Evolutionary conservation across 257 asterid genomes (phyloP).

Genomic region (Knoxia roxburghii): DNA sequence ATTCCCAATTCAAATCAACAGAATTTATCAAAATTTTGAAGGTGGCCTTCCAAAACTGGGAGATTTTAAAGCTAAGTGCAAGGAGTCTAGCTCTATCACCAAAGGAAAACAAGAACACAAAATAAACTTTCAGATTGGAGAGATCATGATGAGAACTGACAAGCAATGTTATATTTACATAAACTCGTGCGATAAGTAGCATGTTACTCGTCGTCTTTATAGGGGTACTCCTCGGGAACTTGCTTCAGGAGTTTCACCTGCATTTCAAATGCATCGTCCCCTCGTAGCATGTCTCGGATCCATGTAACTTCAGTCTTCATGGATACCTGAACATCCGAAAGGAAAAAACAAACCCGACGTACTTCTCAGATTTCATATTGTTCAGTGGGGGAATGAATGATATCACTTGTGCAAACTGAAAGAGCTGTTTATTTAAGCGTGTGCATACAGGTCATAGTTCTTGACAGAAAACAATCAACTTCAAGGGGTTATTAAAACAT

Average conservation of each 20-base stretch:
- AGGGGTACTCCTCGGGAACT: constrained; percentile 97
- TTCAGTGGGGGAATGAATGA: too few relatives aligned
- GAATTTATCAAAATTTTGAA: neutral
- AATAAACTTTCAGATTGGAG: neutral
- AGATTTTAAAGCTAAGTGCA: constrained; percentile 1
- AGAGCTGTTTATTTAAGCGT: neutral
- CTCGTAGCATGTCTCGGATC: constrained; percentile 96
- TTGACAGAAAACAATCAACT: neutral
- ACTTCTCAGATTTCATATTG: neutral
- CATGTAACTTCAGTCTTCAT: constrained; percentile 96
- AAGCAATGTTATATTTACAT: constrained; percentile 19
- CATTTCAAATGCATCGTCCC: constrained; percentile 92
- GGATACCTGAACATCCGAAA: constrained; percentile 51
- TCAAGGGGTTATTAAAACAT: neutral
- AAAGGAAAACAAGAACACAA: neutral
- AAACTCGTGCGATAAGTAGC: constrained; percentile 7
- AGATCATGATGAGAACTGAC: neutral
- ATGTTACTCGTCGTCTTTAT: constrained; percentile 85
- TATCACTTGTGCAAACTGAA: neutral
- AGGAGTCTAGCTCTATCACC: neutral
- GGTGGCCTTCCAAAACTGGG: neutral
- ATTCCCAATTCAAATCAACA: too few relatives aligned
- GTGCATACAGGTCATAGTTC: neutral
- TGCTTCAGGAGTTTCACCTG: constrained; percentile 92
- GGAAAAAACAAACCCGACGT: too few relatives aligned